Evolutionary conservation across 2,329 filamentous ascomycete species (phyloP).

Genomic region (Akanthomyces lecanii): DNA sequence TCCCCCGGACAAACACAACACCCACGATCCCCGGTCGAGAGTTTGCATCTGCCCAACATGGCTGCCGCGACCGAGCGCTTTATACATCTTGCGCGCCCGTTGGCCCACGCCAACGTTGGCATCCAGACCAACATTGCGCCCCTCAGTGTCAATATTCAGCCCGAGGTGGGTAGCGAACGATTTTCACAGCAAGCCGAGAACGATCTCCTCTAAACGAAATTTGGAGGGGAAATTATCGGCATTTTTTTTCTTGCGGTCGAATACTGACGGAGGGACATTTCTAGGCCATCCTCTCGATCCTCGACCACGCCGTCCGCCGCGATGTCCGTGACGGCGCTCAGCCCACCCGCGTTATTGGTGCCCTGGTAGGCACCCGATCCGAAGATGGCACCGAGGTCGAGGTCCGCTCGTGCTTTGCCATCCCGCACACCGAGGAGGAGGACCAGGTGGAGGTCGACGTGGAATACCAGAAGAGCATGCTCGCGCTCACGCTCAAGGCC

Average conservation of each 20-base stretch:
- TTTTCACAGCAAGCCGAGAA: background rate
- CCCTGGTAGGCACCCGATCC: slow-evolving; percentile 84
- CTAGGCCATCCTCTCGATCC: slow-evolving; percentile 67
- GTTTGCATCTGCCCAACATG: slow-evolving; percentile 59
- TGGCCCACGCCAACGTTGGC: slow-evolving; percentile 75
- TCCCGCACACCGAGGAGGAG: slow-evolving; percentile 95
- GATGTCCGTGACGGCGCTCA: slow-evolving; percentile 65
- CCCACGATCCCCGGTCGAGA: slow-evolving; percentile 9
- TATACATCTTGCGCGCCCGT: slow-evolving; percentile 88
- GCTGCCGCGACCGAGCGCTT: slow-evolving; percentile 76
- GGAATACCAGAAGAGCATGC: slow-evolving; percentile 99
- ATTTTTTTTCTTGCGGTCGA: background rate
- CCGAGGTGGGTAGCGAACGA: slow-evolving; percentile 62
- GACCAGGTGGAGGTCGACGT: slow-evolving; percentile 99
- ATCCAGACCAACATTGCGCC: slow-evolving; percentile 84
- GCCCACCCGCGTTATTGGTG: slow-evolving; percentile 94
- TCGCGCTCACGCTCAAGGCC: slow-evolving; percentile 87
- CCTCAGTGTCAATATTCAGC: slow-evolving; percentile 90
- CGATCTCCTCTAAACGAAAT: background rate
- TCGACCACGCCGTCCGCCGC: slow-evolving; percentile 91
- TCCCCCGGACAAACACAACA: slow-evolving; percentile 16
- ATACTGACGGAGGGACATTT: slow-evolving; percentile 1
- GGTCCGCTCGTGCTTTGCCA: slow-evolving; percentile 94
- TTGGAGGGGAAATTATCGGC: background rate
- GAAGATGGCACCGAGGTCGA: slow-evolving; percentile 97